Base-by-base conservation (phyloP, 1,284 basidiomycete species). In the Cystobasidiaceae sp. region DNA sequence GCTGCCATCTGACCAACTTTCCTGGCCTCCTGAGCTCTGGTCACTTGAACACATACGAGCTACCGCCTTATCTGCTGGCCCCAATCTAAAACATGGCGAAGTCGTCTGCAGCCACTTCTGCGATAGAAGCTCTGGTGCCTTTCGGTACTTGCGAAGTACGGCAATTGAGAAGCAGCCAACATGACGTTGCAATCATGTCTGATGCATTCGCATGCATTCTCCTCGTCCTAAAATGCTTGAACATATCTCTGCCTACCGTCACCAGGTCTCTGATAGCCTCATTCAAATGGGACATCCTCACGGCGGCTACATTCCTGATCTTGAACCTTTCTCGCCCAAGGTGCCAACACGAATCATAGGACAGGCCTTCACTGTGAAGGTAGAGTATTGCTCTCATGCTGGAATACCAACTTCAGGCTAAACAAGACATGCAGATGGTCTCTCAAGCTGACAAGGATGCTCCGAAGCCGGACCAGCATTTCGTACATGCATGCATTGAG, bases 331-430 rank as follows among this genome's bases (percentile, higher is more conserved):
- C 57, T 85, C 84, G 19, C 82, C 84, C 0, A 37, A 39, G 17
- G 74, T 75, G 13, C 79, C 77, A 76, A 86, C n/a, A 2, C 41
- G 44, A 56, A 73, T 83, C n/a, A 79, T 87, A 69, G 90, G 88
- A 0, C 88, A 87, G 13, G 93, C 90, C 0, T 96, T 90, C 74
- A 97, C 93, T 1, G 92, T 97, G 55, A 82, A 87, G 73, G 80
- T 79, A 21, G 4, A 44, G 13, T n/a, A 5, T 17, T 17, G 5
- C 37, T 30, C 17, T 11, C 25, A 8, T 2, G 11, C 23, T 2
- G 2, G 15, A 15, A 51, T 25, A 37, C 19, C 3, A 4, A 4
- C 27, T 7, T 25, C 2, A 11, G 7, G 32, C 37, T 49, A 17
- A 37, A 4, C 1, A n/a, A 4, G 3, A 67, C 9, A 15, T 19